Evolutionary conservation across 352 stramenopile species (phyloP), one percentile per base, ranked within the genome.

Genomic region (Phytophthora macrochlamydospora): DNA sequence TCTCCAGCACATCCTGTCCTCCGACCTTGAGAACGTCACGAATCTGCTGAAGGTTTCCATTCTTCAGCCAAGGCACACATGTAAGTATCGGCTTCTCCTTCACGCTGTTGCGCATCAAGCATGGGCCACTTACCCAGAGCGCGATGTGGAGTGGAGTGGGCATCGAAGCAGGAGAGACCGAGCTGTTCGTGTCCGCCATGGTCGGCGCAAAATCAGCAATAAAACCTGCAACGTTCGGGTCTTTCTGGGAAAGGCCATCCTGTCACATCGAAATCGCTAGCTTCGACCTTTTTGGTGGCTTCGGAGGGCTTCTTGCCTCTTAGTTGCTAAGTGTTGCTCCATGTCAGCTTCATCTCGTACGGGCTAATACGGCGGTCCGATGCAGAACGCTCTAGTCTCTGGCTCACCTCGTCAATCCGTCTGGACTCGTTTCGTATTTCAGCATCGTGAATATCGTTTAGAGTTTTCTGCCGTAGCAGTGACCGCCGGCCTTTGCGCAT

Each of bases 11-110:
- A 2, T 83, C 29, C n/a, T 44, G 28, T 67, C 73, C 57, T 18
- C 35, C 55, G 52, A 40, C 33, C 7, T 61, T 37, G 7, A 90
- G 51, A 40, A 51, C 78, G 24, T 81, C 65, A 8, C 56, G 57
- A 24, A 90, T 86, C 69, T 91, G 83, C 29, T 80, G 44, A 42
- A 85, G 52, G 50, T 84, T 84, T 4, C 82, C 82, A 60, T 89
- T 91, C 79, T 91, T 46, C 42, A 38, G 42, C 42, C 60, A 59
- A 30, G 8, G 30, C 35, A 38, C 5, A 9, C 24, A 24, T 9
- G 35, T n/a, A 24, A 30, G 28, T 44, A n/a, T 57, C 33, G 35
- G n/a, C 11, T 35, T 18, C 29, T 51, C 11, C 32, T n/a, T 24
- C 29, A 12, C 18, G 33, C 5, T 31, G 33, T n/a, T 32, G 51